Evolutionary conservation across 2,329 filamentous ascomycete genomes (phyloP).

Genomic region (Alternaria gaisen): DNA sequence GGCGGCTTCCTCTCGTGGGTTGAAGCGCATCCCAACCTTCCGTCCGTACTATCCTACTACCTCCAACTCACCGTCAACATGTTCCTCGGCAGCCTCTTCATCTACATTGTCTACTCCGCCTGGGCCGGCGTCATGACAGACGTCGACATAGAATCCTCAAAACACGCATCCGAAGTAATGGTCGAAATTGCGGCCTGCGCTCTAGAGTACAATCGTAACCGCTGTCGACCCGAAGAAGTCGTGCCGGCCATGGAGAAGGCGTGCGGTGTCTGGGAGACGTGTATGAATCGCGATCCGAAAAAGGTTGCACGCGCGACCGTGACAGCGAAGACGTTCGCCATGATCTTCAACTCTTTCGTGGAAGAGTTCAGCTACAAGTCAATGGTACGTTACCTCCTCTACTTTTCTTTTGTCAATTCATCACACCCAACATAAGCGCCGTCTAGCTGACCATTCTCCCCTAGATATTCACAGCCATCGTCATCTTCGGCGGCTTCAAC

Average conservation of each 20-base stretch:
- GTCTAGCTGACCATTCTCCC: constrained; percentile 22
- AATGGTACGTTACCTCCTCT: constrained; percentile 60
- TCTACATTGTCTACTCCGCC: constrained; percentile 75
- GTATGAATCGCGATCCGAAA: constrained; percentile 84
- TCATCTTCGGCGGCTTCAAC: constrained; percentile 63
- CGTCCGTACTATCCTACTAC: constrained; percentile 72
- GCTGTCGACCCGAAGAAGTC: constrained; percentile 72
- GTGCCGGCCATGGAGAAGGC: constrained; percentile 75
- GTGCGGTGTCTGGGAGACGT: constrained; percentile 84
- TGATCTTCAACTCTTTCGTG: constrained; percentile 93
- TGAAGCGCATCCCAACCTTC: constrained; percentile 70
- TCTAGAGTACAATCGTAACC: constrained; percentile 77
- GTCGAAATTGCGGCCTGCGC: constrained; percentile 78
- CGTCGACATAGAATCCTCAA: constrained; percentile 74
- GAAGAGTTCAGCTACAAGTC: constrained; percentile 89
- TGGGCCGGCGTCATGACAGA: constrained; percentile 77
- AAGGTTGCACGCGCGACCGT: constrained; percentile 81
- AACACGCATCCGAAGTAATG: constrained; percentile 73
- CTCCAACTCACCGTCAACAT: constrained; percentile 73
- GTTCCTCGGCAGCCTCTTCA: constrained; percentile 63
- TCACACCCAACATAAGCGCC: background rate
- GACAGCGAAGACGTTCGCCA: constrained; percentile 85
- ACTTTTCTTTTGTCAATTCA: background rate
- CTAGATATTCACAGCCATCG: constrained; percentile 58
- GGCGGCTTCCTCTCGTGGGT: constrained; percentile 68